A percentile compares a stretch with the other conserved stretches of the same genome.
These are phyloP conservation scores for Paspalum vaginatum DNA, from an alignment of 176 grass and related monocot genomes.

Conservation along the genomic window DNA sequence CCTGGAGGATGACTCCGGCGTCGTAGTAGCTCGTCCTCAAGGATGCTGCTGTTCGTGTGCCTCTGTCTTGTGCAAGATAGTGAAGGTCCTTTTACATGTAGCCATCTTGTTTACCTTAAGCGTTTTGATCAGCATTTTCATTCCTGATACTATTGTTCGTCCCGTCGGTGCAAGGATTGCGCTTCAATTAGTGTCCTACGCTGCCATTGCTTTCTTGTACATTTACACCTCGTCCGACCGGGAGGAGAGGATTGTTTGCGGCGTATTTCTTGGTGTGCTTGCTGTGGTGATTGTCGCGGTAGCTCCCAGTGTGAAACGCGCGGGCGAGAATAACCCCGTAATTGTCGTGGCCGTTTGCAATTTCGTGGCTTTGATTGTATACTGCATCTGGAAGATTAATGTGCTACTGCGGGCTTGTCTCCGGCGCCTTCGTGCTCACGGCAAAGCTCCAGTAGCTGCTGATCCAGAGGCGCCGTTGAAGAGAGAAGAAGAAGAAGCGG, in stretches of 20 bases:
- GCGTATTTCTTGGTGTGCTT: not conserved
- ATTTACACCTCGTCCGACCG: not conserved
- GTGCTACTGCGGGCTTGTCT: not conserved
- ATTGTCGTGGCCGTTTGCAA: not conserved
- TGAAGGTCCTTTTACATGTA: not conserved
- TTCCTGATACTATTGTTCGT: too few relatives aligned
- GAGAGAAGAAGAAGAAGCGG: not conserved
- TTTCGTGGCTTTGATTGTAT: not conserved
- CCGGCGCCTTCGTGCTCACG: not conserved
- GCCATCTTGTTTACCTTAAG: too few relatives aligned
- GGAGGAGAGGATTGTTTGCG: not conserved
- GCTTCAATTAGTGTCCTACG: slow-evolving; percentile 1
- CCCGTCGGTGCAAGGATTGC: too few relatives aligned
- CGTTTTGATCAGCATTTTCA: too few relatives aligned
- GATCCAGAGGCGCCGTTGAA: not conserved
- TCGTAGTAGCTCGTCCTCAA: not conserved
- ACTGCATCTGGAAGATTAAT: slow-evolving; percentile 12
- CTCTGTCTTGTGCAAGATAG: not conserved
- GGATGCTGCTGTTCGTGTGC: not conserved
- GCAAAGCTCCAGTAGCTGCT: not conserved
- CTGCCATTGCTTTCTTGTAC: not conserved
- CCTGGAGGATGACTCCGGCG: not conserved
- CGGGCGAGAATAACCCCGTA: not conserved
- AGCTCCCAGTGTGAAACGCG: not conserved
- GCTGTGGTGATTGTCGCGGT: not conserved